Evolutionary conservation across 345 rosid species (phyloP), one percentile per base, ranked within the genome.

Genomic region (Lenwebbia sp.): DNA sequence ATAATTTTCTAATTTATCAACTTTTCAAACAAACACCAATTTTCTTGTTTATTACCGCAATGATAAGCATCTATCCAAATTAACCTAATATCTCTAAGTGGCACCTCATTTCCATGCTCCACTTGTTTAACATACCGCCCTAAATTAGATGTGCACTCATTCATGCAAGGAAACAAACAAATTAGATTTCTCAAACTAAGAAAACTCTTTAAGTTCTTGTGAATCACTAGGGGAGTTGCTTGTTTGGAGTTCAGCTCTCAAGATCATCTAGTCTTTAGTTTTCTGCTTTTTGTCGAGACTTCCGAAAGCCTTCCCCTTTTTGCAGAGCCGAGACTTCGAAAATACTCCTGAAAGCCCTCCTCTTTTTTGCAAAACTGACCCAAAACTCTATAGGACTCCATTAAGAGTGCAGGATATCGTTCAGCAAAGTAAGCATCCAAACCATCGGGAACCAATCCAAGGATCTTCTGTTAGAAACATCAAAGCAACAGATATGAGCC

Each of bases 401-500:
- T 96, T 85, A 96, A 87, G 83, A 97, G 91, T 88, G 87, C 93
- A 6, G 97, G 99, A 85, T 95, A 97, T 87, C 98, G 92, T 82
- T 86, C 74, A 3, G 94, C 87, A 83, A 96, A 97, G 91, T 97
- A 96, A 37, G 85, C 86, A 50, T 97, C 93, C 40, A 89, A 96
- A 14, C 99, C 99, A 89, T 95, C 96, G 49, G 98, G 98, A 85
- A 95, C 93, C 28, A 94, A 85, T 88, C 98, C 99, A 0, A 96
- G 89, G 54, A 96, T 94, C 85, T 95, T 92, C 98, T 95, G 91
- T 82, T 76, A 84, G 13, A 87, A 55, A 25, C 83, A 62, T 53
- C 58, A 62, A 70, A 58, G 62, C 9, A 40, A 33, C 8, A 26
- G 15, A 47, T 23, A 82, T 49, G 25, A 50, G 55, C 83, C 7